Base-by-base conservation (phyloP, 106 monocot genomes). In the Apostasia shenzhenica region DNA sequence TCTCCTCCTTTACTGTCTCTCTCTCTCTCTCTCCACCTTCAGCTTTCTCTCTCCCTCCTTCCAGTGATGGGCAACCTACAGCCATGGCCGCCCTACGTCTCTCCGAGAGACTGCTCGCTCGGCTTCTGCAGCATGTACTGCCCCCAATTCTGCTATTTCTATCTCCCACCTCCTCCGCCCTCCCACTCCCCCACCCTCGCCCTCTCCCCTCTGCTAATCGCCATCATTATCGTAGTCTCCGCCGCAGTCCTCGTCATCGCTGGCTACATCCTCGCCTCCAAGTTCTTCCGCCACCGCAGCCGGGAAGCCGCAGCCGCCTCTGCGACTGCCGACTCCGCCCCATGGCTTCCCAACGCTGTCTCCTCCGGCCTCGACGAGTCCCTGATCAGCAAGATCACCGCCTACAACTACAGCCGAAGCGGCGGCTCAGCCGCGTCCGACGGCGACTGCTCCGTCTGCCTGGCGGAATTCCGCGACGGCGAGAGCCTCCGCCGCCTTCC, bases 111-210 rank as follows among this genome's bases (percentile, higher is more conserved):
- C 70, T 94, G 94, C 83, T 90, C 91, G 37, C 82, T 70, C 44
- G 87, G 91, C 10, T 75, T 88, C 71, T 94, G 94, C 81, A 87
- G 76, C 90, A 67, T 83, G 69, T 85, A 87, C 79, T 91, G 90
- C 77, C 88, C 92, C 5, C 88, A 83, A 41, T 85, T 80, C 85
- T 88, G 88, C 77, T 85, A 75, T 80, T 39, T 70, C 61, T 39
- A 85, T 71, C 77, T 92, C 80, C 82, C 89, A 0, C 85, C 90
- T 5, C 89, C 85, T 0, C 80, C 89, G 0, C 45, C 66, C 47
- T 41, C 41, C 55, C 57, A 73, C 61, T 59, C 72, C 59, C 42
- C 60, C 54, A 38, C 48, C 40, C n/a, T 82, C 26, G 37, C 63
- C 77, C 74, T 92, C 70, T 90, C 92, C 2, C 99, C 99, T 1